Evolutionary conservation across 305 asterid genomes (phyloP), one percentile per base, ranked within the genome.

Genomic region (Caryopteris hybrid): DNA sequence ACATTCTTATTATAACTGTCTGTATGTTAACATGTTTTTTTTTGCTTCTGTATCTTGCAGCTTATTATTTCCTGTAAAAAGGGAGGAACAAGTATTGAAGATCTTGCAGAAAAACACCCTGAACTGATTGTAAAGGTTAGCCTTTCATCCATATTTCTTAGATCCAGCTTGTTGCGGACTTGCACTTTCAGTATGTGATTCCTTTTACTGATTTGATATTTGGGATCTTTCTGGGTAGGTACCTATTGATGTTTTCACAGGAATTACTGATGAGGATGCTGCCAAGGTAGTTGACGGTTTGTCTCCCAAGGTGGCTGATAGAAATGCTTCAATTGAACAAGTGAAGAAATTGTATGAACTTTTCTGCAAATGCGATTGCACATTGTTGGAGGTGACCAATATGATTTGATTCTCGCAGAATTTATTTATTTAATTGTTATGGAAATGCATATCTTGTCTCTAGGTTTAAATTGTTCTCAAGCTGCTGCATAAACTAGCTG

Each of bases 71-170:
- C 99, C 66, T 92, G 99, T 42, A 79, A 88, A 61, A 88, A 86
- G 80, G 99, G 99, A 66, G 99, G 99, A 80, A 95, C 99, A 43
- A 95, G 98, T 74, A 95, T 95, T 25, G 99, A 95, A 79, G 99
- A 93, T 82, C 94, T 93, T 57, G 99, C 99, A 8, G 97, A 93
- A 84, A 80, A 87, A 79, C 95, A 88, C 72, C 99, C 99, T 8
- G 99, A 90, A 68, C 80, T 86, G 88, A 90, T 93, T 71, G 73
- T 88, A 61, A 93, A 93, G 97, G 98, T 88, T 58, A 12, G 58
- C 66, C 68, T 62, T 62, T 38, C 48, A 51, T 56, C 42, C 12
- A 17, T 16, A 53, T 48, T 53, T 61, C 27, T 48, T 68, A 56
- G 42, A 57, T 67, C 43, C 59, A 41, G 53, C 76, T 43, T 20